Conservation (phyloP, 495 filamentous ascomycete genomes). For the Penicillium longicatenatum region DNA sequence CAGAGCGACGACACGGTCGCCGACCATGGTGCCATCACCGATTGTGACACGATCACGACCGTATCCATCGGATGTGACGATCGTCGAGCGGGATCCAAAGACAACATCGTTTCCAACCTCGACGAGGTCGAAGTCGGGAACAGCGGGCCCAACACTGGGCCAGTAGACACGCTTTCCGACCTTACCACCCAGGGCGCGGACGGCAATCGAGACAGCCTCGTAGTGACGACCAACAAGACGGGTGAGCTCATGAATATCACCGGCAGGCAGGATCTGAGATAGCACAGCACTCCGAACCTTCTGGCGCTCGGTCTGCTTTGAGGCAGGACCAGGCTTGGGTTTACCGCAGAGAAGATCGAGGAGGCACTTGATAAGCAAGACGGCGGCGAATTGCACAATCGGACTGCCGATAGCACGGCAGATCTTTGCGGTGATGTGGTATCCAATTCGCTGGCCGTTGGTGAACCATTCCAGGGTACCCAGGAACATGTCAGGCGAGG, state of each 20-base stretch:
- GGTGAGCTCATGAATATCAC: slow-evolving; percentile 28
- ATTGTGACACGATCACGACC: slow-evolving; percentile 43
- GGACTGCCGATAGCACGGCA: slow-evolving; percentile 36
- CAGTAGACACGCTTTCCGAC: slow-evolving; percentile 50
- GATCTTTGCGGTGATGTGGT: slow-evolving; percentile 39
- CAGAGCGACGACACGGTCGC: slow-evolving; percentile 41
- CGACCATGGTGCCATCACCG: slow-evolving; percentile 46
- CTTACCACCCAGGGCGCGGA: slow-evolving; percentile 42
- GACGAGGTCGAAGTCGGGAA: slow-evolving; percentile 48
- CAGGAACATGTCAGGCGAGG: slow-evolving; percentile 23
- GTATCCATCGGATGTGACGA: slow-evolving; percentile 46
- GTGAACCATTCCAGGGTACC: slow-evolving; percentile 43
- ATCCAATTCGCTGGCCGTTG: slow-evolving; percentile 33
- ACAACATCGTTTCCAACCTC: slow-evolving; percentile 52
- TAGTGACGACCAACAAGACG: slow-evolving; percentile 39
- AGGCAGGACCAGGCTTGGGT: slow-evolving; percentile 27
- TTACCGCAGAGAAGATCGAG: slow-evolving; percentile 33
- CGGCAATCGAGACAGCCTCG: slow-evolving; percentile 41
- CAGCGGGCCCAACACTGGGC: slow-evolving; percentile 47
- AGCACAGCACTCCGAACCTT: slow-evolving; percentile 37
- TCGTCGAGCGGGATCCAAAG: slow-evolving; percentile 45
- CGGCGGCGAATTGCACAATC: slow-evolving; percentile 33
- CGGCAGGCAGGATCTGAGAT: slow-evolving; percentile 32
- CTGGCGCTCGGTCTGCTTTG: slow-evolving; percentile 25
- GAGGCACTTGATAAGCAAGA: slow-evolving; percentile 29